These are phyloP conservation scores for Diaporthe vaccinii DNA, from an alignment of 2,329 filamentous ascomycete genomes.

Conservation along the genomic window DNA sequence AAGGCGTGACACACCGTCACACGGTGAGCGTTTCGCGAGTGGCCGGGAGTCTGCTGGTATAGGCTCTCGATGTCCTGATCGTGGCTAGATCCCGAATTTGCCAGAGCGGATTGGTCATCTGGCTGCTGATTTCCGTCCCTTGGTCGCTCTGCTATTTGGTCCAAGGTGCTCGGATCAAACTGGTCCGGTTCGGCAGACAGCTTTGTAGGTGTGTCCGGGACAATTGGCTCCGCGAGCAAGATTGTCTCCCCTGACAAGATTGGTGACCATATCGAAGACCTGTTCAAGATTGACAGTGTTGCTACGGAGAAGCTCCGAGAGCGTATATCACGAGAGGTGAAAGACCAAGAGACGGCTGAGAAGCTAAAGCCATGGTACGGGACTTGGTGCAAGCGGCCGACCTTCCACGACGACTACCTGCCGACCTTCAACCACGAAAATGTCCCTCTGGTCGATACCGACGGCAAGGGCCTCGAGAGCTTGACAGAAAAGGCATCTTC, in stretches of 20 bases:
- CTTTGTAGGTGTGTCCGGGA: background rate
- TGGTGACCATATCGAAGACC: background rate
- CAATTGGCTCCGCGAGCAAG: background rate
- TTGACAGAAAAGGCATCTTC: slow-evolving; percentile 56
- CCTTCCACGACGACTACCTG: slow-evolving; percentile 64
- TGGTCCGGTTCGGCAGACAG: too few species aligned
- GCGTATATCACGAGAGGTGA: background rate
- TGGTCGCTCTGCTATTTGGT: background rate
- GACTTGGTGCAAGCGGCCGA: slow-evolving; percentile 65
- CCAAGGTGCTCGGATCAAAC: background rate
- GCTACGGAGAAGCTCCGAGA: background rate
- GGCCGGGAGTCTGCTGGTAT: background rate
- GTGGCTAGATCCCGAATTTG: too few species aligned
- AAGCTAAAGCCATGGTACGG: slow-evolving; percentile 64
- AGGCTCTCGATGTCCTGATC: background rate
- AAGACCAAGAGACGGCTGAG: background rate
- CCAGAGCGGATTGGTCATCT: background rate
- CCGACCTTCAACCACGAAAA: slow-evolving; percentile 62
- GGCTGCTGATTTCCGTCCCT: background rate
- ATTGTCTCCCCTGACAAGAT: background rate
- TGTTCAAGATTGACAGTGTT: background rate
- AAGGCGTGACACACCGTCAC: background rate
- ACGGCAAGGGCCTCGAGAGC: slow-evolving; percentile 57
- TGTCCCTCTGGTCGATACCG: slow-evolving; percentile 64
- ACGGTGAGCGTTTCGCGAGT: background rate